Evolutionary conservation across 1,284 basidiomycete genomes (phyloP).

Genomic region (Fomitopsis schrenkii): DNA sequence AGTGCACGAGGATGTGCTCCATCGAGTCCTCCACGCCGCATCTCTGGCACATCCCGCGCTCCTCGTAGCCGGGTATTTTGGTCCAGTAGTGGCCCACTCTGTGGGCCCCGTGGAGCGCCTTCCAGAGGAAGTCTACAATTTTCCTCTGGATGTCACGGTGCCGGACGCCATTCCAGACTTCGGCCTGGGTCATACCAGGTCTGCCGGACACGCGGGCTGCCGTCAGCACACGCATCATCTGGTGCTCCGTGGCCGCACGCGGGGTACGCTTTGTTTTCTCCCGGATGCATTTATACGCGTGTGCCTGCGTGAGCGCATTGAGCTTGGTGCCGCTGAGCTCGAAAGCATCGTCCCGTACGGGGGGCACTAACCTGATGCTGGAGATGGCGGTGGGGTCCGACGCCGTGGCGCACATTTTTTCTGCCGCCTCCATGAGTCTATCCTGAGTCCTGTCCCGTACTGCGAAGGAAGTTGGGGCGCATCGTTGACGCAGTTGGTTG

Average conservation of each 20-base stretch:
- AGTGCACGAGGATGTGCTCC: conserved; percentile 31
- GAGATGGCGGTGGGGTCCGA: too few species aligned
- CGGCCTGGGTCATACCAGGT: too few species aligned
- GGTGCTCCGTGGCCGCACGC: too few species aligned
- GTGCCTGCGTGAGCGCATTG: too few species aligned
- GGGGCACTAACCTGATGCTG: too few species aligned
- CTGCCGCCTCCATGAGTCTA: conserved; percentile 13
- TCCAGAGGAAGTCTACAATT: conserved; percentile 30
- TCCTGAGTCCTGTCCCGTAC: conserved; percentile 27
- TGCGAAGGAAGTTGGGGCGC: conserved; percentile 16
- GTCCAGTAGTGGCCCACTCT: conserved; percentile 29
- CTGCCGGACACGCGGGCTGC: background rate
- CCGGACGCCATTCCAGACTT: conserved; percentile 11
- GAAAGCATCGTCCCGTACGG: too few species aligned
- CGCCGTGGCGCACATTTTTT: too few species aligned
- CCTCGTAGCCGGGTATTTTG: conserved; percentile 12
- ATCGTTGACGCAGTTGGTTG: conserved; percentile 7
- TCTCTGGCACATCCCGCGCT: conserved; percentile 21
- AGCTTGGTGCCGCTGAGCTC: too few species aligned
- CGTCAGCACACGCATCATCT: conserved; percentile 12
- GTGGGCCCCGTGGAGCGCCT: conserved; percentile 26
- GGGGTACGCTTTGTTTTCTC: too few species aligned
- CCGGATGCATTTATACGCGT: too few species aligned
- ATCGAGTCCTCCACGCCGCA: conserved; percentile 26
- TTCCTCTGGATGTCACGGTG: conserved; percentile 21